Evolutionary conservation across 495 filamentous ascomycete species (phyloP).

Genomic region (Penicillium dipodomyicola): DNA sequence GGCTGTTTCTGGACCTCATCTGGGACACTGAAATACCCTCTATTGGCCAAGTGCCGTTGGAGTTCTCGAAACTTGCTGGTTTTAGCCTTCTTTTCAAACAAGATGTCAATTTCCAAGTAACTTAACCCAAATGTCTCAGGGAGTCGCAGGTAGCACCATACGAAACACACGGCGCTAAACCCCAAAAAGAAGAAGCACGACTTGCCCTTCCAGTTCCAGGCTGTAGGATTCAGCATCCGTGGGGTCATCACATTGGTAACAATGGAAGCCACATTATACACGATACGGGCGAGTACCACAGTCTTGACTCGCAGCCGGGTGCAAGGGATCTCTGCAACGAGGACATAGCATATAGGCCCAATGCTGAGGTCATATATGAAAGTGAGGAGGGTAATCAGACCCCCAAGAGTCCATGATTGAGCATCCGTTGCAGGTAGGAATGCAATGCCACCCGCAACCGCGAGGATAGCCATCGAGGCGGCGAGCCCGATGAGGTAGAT

Average conservation of each 20-base stretch:
- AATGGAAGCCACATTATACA: conserved; percentile 33
- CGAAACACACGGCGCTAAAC: conserved; percentile 18
- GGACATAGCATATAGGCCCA: conserved; percentile 41
- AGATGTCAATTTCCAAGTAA: background rate
- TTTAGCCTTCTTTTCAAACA: background rate
- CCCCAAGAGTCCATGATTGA: conserved; percentile 25
- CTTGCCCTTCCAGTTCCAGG: conserved; percentile 41
- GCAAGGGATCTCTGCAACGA: conserved; percentile 38
- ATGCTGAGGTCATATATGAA: conserved; percentile 41
- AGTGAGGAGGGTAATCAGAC: conserved; percentile 28
- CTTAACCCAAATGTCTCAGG: background rate
- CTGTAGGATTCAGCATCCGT: conserved; percentile 38
- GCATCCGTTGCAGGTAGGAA: conserved; percentile 28
- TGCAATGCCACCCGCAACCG: conserved; percentile 43
- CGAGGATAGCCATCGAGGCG: conserved; percentile 37
- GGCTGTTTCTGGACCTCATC: background rate
- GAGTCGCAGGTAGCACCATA: conserved; percentile 22
- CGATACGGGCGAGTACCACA: conserved; percentile 33
- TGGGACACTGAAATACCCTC: background rate
- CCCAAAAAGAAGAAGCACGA: conserved; percentile 40
- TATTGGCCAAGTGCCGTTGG: background rate
- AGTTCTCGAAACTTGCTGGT: background rate
- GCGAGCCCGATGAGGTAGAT: conserved; percentile 51
- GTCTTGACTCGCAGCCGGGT: conserved; percentile 41
- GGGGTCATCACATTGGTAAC: conserved; percentile 32